Percentiles rank a stretch among this genome's conserved stretches.
Evolutionary conservation across 257 asterid species (phyloP).

Genomic region (Plantago ovata): DNA sequence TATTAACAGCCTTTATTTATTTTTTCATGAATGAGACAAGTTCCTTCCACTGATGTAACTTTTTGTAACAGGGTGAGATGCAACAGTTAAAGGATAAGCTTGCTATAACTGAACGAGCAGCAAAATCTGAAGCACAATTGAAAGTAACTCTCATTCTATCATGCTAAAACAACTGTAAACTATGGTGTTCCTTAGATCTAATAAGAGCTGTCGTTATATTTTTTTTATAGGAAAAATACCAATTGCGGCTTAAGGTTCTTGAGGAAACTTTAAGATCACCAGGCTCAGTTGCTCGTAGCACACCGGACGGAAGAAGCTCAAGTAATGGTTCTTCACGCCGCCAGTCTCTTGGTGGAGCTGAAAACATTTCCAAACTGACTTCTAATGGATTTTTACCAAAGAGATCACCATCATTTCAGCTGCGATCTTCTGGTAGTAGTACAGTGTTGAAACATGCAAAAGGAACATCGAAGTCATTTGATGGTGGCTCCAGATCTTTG

Average conservation of each 20-base stretch:
- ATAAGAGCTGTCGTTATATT: slow-evolving; percentile 11
- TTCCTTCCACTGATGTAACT: slow-evolving; percentile 7
- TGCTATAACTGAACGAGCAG: slow-evolving; percentile 79
- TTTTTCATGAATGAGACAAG: slow-evolving; percentile 5
- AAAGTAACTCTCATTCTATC: slow-evolving; percentile 48
- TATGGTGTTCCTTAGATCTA: slow-evolving; percentile 6
- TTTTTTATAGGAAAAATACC: slow-evolving; percentile 73
- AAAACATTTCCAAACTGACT: slow-evolving; percentile 69
- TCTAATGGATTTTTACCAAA: slow-evolving; percentile 86
- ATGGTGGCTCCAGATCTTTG: slow-evolving; percentile 87
- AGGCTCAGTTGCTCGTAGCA: slow-evolving; percentile 46
- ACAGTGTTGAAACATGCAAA: slow-evolving; percentile 89
- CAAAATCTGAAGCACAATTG: slow-evolving; percentile 83
- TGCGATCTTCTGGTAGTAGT: slow-evolving; percentile 89
- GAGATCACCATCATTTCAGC: slow-evolving; percentile 86
- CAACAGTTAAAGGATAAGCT: slow-evolving; percentile 95
- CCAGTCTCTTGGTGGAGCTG: slow-evolving; percentile 93
- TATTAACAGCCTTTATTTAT: neutral
- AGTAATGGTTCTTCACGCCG: slow-evolving; percentile 80
- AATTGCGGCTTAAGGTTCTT: slow-evolving; percentile 67
- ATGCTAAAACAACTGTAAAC: neutral
- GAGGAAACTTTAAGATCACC: slow-evolving; percentile 90
- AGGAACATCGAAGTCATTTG: slow-evolving; percentile 97
- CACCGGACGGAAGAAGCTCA: slow-evolving; percentile 67
- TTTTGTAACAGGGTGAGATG: slow-evolving; percentile 77